Evolutionary conservation across 495 filamentous ascomycete species (phyloP), one percentile per base, ranked within the genome.

Genomic region (Hyaloscypha finlandica): DNA sequence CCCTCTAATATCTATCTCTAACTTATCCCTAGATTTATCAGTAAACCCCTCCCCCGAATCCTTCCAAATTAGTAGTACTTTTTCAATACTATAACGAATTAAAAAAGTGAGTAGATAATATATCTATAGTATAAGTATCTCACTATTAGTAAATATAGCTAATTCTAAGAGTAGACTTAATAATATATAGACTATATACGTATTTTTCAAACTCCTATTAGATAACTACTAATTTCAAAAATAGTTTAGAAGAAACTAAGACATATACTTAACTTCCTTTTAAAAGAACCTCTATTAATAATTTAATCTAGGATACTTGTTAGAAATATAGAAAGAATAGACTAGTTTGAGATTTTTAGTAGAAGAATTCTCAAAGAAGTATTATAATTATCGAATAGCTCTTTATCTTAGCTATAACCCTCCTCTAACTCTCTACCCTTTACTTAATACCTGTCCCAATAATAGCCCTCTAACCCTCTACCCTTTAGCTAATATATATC

Each of bases 281-380:
- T 37, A 8, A 37, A 37, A 37, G 35, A 37, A 37, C 12, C 9
- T 14, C 35, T 53, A 62, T 53, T 66, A 25, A 66, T 11, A 33
- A 61, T 61, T 37, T 61, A 2, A 31, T 25, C 25, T 25, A 65
- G 63, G 37, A 58, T n/a, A 59, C 19, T 65, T 14, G 4, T 54
- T 14, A 12, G 33, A 29, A 54, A 32, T 54, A 30, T 55, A 12
- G 19, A 16, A 64, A 64, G 4, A 58, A 65, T 65, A 16, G 54
- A 59, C 8, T 48, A 32, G 20, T 65, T 65, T 29, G 33, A 65
- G 33, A 54, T 59, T 65, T 59, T 65, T 59, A 51, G 29, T 37
- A 65, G 52, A 59, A 37, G 53, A 39, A 37, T 59, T 59, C 52
- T 65, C 2, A 32, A 59, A 29, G 42, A 59, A 37, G 53, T 37